Conservation (phyloP, 176 grass and related monocot genomes). For the Olyra latifolia region DNA sequence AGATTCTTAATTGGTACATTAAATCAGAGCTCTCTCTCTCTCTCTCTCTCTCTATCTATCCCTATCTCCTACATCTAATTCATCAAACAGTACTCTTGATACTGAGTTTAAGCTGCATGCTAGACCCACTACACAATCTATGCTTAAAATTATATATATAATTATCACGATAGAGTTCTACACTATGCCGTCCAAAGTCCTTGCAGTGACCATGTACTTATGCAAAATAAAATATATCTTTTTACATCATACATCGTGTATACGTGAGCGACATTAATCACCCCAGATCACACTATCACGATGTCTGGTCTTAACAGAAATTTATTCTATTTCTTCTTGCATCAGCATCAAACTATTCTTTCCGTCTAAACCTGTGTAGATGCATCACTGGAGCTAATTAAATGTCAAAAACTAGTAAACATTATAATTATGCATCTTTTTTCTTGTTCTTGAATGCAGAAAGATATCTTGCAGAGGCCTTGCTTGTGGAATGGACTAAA, state of each 20-base stretch:
- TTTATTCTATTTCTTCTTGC: background rate
- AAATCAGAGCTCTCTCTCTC: background rate
- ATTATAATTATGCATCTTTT: background rate
- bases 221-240: background rate
- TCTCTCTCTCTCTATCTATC: no score
- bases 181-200: background rate
- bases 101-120: background rate
- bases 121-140: background rate
- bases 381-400: background rate
- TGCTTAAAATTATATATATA: background rate
- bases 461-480: slow-evolving; percentile 37
- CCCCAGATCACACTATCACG: no score
- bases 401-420: background rate
- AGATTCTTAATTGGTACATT: background rate
- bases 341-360: background rate
- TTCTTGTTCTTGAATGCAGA: slow-evolving; percentile 37
- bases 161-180: background rate
- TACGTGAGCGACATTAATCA: no score
- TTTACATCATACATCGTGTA: background rate
- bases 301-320: background rate
- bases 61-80: no score
- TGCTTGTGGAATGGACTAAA: slow-evolving; percentile 61
- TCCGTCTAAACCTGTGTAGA: background rate
- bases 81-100: background rate
- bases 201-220: background rate